These are phyloP conservation scores for Amyloporia xantha DNA, from an alignment of 768 basidiomycete species.

Conservation along the genomic window DNA sequence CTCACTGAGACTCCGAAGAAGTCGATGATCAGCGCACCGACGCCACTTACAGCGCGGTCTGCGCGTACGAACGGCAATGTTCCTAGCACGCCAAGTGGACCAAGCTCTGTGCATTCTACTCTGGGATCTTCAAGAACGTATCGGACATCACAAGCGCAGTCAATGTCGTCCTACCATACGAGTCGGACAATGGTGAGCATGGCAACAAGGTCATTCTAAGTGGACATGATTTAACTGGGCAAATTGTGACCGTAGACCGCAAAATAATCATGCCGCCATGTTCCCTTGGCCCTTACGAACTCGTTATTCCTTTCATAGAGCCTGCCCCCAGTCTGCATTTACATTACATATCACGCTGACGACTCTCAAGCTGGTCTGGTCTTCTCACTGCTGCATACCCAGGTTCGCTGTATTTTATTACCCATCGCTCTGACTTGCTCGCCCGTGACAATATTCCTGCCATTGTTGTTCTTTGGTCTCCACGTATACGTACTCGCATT, in stretches of 20 bases:
- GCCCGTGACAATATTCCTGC: constrained; percentile 4
- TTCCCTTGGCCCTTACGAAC: constrained; percentile 3
- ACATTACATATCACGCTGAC: constrained; percentile 21
- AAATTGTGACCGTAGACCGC: constrained; percentile 16
- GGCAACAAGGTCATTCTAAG: neutral
- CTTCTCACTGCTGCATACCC: constrained; percentile 23
- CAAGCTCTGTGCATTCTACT: constrained; percentile 42
- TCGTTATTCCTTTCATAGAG: constrained; percentile 14
- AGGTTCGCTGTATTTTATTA: constrained; percentile 20
- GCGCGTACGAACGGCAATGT: constrained; percentile 46
- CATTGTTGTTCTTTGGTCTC: constrained; percentile 16
- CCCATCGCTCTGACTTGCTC: constrained; percentile 14
- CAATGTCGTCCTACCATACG: constrained; percentile 67
- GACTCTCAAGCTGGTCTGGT: constrained; percentile 22
- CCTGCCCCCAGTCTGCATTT: constrained; percentile 17
- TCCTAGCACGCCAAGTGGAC: constrained; percentile 53
- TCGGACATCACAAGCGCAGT: constrained; percentile 61
- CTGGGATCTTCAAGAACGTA: constrained; percentile 60
- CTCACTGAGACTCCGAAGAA: constrained; percentile 78
- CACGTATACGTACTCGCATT: constrained; percentile 13
- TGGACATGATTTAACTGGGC: constrained; percentile 3
- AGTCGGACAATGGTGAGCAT: constrained; percentile 68
- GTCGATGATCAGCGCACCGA: constrained; percentile 83
- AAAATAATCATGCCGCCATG: constrained; percentile 9
- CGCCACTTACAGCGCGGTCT: constrained; percentile 76